phyloP scores from a whole-genome alignment of 148 eudicot genomes.

The Heliamphora exappendiculata region DNA sequence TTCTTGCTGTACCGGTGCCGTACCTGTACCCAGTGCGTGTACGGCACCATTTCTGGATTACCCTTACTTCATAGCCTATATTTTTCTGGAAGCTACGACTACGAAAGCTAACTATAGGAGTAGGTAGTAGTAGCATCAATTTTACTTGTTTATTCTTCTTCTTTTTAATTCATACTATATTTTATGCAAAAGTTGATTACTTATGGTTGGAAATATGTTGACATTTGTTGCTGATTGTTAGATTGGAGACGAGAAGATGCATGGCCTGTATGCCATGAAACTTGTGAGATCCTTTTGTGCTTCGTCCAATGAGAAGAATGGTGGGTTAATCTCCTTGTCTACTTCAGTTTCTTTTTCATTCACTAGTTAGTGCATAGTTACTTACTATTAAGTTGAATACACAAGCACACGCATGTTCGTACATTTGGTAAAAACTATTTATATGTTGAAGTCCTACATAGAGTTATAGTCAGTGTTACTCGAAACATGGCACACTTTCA shows the following conservation, averaged over 20 bases:
- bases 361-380: neutral
- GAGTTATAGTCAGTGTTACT: neutral
- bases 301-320: conserved; percentile 54
- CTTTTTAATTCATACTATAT: neutral
- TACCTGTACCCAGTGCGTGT: too few relatives aligned
- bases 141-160: neutral
- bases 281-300: conserved; percentile 92
- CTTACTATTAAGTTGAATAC: neutral
- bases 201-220: neutral
- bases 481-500: too few relatives aligned
- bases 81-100: too few relatives aligned
- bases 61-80: too few relatives aligned
- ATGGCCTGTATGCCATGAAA: conserved; percentile 75
- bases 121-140: neutral
- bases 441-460: neutral
- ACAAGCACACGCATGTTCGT: neutral
- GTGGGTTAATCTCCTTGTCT: conserved; percentile 27
- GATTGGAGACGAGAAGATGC: conserved; percentile 79
- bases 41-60: too few relatives aligned
- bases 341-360: neutral
- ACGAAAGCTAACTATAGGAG: neutral
- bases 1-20: too few relatives aligned
- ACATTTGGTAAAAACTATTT: neutral
- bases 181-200: neutral
- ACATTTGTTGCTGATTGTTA: conserved; percentile 24